These are phyloP conservation scores for Madurella mycetomatis DNA, from an alignment of 2,329 filamentous ascomycete genomes.

Conservation along the genomic window DNA sequence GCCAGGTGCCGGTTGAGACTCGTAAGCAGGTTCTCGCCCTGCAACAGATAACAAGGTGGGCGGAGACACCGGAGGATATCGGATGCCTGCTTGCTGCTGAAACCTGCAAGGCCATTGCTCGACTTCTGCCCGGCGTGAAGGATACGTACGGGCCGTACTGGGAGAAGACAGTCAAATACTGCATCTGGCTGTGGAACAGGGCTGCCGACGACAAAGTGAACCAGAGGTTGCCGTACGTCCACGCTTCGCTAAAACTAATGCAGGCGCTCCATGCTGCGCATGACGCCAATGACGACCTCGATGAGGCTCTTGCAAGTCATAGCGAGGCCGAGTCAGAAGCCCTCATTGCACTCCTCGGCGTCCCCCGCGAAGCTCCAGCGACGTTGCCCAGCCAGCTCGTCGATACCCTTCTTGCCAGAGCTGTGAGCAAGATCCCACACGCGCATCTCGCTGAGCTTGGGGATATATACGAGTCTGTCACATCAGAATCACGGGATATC, in stretches of 20 bases:
- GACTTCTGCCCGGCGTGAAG: constrained; percentile 67
- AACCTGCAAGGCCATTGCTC: constrained; percentile 53
- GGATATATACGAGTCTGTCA: constrained; percentile 71
- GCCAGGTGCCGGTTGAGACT: constrained; percentile 53
- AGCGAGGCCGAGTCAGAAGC: constrained; percentile 52
- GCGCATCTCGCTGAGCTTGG: constrained; percentile 58
- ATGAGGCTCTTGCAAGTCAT: constrained; percentile 65
- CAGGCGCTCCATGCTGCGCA: constrained; percentile 57
- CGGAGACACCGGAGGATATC: constrained; percentile 48
- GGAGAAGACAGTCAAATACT: constrained; percentile 60
- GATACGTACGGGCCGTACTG: constrained; percentile 88
- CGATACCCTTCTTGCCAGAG: constrained; percentile 67
- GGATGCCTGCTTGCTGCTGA: constrained; percentile 44
- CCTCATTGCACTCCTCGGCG: constrained; percentile 60
- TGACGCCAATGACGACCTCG: constrained; percentile 80
- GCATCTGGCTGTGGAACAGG: constrained; percentile 53
- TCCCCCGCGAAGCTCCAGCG: constrained; percentile 36
- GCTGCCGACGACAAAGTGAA: constrained; percentile 41
- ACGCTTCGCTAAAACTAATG: constrained; percentile 70
- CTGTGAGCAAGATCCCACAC: constrained; percentile 60
- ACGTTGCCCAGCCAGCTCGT: constrained; percentile 70
- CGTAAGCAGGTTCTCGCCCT: constrained; percentile 78
- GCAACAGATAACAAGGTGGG: constrained; percentile 70
- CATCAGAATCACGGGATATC: constrained; percentile 68
- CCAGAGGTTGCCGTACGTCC: constrained; percentile 56